These are phyloP conservation scores for Pestalotiopsis sp. DNA, from an alignment of 2,329 filamentous ascomycete genomes.

Conservation along the genomic window DNA sequence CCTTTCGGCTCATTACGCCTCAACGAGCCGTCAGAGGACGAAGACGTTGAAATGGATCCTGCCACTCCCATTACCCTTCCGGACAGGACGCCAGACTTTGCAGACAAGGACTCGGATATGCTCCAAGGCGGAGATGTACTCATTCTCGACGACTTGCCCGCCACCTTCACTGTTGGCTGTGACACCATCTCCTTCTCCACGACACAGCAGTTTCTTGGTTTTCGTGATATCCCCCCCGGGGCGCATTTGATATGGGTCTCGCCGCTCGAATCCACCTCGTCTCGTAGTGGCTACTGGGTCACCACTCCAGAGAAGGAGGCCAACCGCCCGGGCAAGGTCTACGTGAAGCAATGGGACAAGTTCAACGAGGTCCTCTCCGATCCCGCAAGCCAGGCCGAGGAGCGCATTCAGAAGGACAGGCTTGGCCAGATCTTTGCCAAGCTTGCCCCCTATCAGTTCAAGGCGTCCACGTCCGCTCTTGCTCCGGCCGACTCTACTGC, in stretches of 20 bases:
- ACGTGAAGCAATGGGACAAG: constrained; percentile 46
- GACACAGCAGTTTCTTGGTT: constrained; percentile 49
- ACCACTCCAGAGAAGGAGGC: constrained; percentile 36
- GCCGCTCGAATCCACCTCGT: constrained; percentile 47
- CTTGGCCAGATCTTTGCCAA: constrained; percentile 40
- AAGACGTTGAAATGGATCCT: constrained; percentile 11
- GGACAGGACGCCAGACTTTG: constrained; percentile 20
- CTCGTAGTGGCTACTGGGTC: constrained; percentile 62
- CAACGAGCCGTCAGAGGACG: constrained; percentile 17
- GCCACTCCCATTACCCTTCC: constrained; percentile 20
- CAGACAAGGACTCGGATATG: constrained; percentile 28
- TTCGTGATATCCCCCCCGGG: constrained; percentile 57
- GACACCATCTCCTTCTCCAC: constrained; percentile 53
- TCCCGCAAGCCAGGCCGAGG: constrained; percentile 46
- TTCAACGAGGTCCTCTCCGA: constrained; percentile 57
- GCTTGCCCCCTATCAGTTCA: constrained; percentile 49
- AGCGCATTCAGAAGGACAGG: constrained; percentile 44
- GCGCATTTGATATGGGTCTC: constrained; percentile 64
- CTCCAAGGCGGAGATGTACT: constrained; percentile 49
- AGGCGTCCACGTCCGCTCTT: constrained; percentile 10
- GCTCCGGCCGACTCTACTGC: constrained; percentile 13
- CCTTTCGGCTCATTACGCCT: constrained; percentile 23
- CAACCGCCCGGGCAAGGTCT: constrained; percentile 31
- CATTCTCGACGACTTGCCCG: constrained; percentile 54
- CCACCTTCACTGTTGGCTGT: constrained; percentile 54